Evolutionary conservation across 495 filamentous ascomycete species (phyloP).

Genomic region (Geoglossum glabrum): DNA sequence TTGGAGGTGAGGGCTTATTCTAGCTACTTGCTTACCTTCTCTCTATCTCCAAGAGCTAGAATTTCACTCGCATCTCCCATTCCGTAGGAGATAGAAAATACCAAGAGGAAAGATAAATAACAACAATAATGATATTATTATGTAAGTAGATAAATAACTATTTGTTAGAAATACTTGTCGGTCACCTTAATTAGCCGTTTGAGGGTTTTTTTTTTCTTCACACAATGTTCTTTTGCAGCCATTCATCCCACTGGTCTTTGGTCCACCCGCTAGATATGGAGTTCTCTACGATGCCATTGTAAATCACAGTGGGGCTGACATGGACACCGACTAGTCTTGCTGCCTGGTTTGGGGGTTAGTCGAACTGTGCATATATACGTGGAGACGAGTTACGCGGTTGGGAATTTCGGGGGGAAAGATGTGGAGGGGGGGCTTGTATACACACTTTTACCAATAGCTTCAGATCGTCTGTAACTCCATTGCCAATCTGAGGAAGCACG

Average conservation of each 20-base stretch:
- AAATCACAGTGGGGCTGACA: slow-evolving; percentile 75
- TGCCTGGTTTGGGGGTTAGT: slow-evolving; percentile 16
- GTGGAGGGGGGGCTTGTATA: background rate
- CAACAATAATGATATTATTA: no score
- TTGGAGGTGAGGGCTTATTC: no score
- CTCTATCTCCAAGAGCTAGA: no score
- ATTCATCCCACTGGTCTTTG: slow-evolving; percentile 63
- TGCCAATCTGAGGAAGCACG: slow-evolving; percentile 43
- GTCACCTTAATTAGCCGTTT: no score
- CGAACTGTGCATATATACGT: background rate
- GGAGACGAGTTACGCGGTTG: background rate
- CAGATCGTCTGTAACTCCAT: slow-evolving; percentile 52
- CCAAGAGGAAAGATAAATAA: no score
- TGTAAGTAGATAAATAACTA: no score
- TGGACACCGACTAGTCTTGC: slow-evolving; percentile 62
- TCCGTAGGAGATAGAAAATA: no score
- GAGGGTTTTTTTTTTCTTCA: no score
- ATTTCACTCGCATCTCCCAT: no score
- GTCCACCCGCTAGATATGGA: slow-evolving; percentile 62
- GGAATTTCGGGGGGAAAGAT: no score
- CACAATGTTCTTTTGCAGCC: slow-evolving; percentile 56
- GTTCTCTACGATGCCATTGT: slow-evolving; percentile 65
- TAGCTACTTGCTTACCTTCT: no score
- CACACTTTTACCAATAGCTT: slow-evolving; percentile 65
- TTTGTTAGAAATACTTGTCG: no score